Conservation (phyloP, 2,329 filamentous ascomycete species). For the Alternaria sp. region DNA sequence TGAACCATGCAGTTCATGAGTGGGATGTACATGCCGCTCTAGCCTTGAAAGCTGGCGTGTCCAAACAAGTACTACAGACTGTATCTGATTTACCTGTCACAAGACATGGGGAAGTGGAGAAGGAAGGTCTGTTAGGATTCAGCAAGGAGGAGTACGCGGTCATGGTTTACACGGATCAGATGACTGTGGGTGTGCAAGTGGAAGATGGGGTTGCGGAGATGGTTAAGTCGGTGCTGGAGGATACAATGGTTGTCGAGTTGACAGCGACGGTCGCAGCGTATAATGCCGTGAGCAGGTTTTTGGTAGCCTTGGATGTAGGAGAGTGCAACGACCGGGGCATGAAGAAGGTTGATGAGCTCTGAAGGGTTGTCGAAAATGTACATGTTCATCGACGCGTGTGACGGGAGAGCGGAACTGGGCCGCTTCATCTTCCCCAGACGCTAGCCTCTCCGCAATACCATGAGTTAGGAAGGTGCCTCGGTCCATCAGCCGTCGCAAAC, state of each 20-base stretch:
- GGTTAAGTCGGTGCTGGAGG: conserved; percentile 68
- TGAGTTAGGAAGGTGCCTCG: conserved; percentile 28
- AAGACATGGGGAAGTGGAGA: conserved; percentile 21
- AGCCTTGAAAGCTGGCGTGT: conserved; percentile 66
- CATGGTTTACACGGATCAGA: conserved; percentile 79
- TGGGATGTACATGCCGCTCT: conserved; percentile 79
- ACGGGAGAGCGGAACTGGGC: conserved; percentile 19
- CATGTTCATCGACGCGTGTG: not conserved
- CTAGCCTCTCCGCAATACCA: conserved; percentile 20
- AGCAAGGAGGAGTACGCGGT: conserved; percentile 68
- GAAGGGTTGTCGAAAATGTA: not conserved
- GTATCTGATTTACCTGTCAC: conserved; percentile 41
- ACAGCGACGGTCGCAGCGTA: conserved; percentile 81
- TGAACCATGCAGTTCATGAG: conserved; percentile 86
- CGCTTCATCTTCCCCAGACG: conserved; percentile 29
- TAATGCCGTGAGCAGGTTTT: conserved; percentile 83
- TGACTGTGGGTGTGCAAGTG: conserved; percentile 79
- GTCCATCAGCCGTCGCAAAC: conserved; percentile 35
- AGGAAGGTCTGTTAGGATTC: conserved; percentile 50
- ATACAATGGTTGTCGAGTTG: conserved; percentile 80
- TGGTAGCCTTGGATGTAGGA: conserved; percentile 78
- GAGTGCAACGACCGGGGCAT: conserved; percentile 51
- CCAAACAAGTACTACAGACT: conserved; percentile 65
- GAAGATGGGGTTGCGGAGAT: conserved; percentile 70
- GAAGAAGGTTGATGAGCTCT: conserved; percentile 44